Percentiles rank a stretch among this genome's conserved stretches.
Evolutionary conservation across 192 early-diverging fungal species (phyloP).

Genomic region (Coemansia sp.): DNA sequence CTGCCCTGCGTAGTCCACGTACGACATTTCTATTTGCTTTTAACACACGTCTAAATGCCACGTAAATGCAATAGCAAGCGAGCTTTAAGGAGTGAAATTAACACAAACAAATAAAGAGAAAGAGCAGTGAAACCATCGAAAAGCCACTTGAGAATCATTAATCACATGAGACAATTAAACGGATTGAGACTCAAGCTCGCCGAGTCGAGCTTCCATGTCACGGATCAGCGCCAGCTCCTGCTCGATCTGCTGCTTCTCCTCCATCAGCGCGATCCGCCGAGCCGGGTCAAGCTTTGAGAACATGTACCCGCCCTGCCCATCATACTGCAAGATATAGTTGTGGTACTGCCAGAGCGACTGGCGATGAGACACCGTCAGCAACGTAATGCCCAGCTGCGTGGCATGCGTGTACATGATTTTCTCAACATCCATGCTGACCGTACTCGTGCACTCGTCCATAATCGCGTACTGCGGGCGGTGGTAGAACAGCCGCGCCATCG

Average conservation of each 20-base stretch:
- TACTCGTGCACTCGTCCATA: constrained; percentile 89
- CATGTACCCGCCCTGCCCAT: constrained; percentile 94
- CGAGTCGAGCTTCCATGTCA: constrained; percentile 42
- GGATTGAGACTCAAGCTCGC: constrained; percentile 29
- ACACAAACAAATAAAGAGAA: constrained; percentile 3
- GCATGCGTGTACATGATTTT: constrained; percentile 85
- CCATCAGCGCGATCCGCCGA: constrained; percentile 80
- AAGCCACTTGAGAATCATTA: not conserved
- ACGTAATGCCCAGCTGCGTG: constrained; percentile 77
- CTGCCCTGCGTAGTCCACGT: constrained; percentile 28
- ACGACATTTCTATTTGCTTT: constrained; percentile 17
- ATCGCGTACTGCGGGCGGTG: constrained; percentile 94
- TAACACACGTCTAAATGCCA: not conserved
- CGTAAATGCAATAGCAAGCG: not conserved
- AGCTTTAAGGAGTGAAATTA: not conserved
- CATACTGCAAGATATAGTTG: constrained; percentile 91
- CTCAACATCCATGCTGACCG: constrained; percentile 96
- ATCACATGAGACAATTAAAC: not conserved
- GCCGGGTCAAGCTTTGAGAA: constrained; percentile 89
- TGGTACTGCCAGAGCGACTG: constrained; percentile 97
- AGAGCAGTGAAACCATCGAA: not conserved
- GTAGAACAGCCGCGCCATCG: constrained; percentile 97
- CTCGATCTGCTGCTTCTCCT: constrained; percentile 83
- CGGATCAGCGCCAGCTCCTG: constrained; percentile 41
- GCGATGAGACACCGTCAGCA: constrained; percentile 94